Evolutionary conservation across 1,284 basidiomycete species (phyloP), one percentile per base, ranked within the genome.

Genomic region (Chalciporus sp.): DNA sequence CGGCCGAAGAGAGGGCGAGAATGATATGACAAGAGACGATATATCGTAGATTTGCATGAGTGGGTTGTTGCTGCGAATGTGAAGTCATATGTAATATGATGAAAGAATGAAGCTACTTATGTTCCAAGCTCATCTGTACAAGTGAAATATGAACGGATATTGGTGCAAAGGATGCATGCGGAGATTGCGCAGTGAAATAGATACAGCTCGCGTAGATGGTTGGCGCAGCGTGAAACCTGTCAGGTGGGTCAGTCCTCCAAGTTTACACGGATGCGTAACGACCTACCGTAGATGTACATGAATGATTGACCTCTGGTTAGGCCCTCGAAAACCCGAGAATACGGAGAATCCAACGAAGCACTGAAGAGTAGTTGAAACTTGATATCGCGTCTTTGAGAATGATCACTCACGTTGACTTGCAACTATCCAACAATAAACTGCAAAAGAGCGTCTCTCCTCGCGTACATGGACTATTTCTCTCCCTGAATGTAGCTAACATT

Each of bases 251-350:
- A 66, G 56, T 23, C 11, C 6, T 4, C 10, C 10, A 37, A 23
- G 28, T 41, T 39, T 48, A 29, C 16, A 43, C 27, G 40, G 1
- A 23, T 20, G 47, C 4, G 9, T 28, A 42, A 8, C 7, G 39
- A 48, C 61, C 41, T 39, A 63, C 57, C 29, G 51, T 53, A 51
- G 26, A 53, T 33, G 51, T 53, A 51, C 27, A 53, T n/a, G 27
- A 20, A n/a, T 35, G 42, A 52, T 26, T 46, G 62, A n/a, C 56
- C 60, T 58, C 57, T 48, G 46, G 33, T 47, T 47, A 71, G 58
- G 61, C 53, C 58, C 58, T 62, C 55, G 56, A 58, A 31, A 69
- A 50, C 66, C 59, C 54, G 44, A 69, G 50, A 52, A 62, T 33
- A 55, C 31, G 52, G 39, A 68, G 52, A 45, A 68, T 19, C 63